Conservation (phyloP, 1,284 basidiomycete genomes). For the Leccinum subrobustum region DNA sequence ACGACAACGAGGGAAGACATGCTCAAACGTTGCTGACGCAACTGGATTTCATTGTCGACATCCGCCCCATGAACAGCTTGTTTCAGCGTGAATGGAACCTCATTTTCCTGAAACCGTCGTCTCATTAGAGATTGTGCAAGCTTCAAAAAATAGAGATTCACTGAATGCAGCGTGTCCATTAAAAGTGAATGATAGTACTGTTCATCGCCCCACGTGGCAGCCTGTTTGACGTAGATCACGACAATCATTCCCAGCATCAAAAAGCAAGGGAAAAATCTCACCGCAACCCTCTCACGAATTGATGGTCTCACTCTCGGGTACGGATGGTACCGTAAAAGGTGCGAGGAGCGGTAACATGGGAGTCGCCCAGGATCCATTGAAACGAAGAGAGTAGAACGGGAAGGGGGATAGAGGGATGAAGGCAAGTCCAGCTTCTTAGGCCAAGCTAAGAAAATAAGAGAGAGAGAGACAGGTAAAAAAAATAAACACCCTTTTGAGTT, state of each 20-base stretch:
- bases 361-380: slow-evolving; percentile 23
- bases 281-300: slow-evolving; percentile 27
- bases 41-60: neutral
- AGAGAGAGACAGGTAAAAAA: neutral
- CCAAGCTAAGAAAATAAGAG: slow-evolving; percentile 2
- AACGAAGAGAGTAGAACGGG: neutral
- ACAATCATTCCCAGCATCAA: slow-evolving; percentile 9
- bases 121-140: neutral
- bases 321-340: slow-evolving; percentile 30
- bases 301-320: slow-evolving; percentile 28
- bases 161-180: neutral
- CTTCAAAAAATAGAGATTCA: slow-evolving; percentile 3
- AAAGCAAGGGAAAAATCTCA: slow-evolving; percentile 11
- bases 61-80: slow-evolving; percentile 13
- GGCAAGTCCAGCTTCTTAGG: slow-evolving; percentile 1
- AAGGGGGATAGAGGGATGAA: neutral
- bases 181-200: neutral
- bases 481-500: slow-evolving; percentile 16
- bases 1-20: slow-evolving; percentile 26
- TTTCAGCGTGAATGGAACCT: neutral
- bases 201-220: neutral
- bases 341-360: slow-evolving; percentile 32
- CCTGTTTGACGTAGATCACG: slow-evolving; percentile 9
- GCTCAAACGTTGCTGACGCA: slow-evolving; percentile 17
- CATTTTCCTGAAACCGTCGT: slow-evolving; percentile 7